Percentiles rank a stretch among this genome's conserved stretches.
Conservation (phyloP, 306 rosid species). For the Nissolia schottii region DNA sequence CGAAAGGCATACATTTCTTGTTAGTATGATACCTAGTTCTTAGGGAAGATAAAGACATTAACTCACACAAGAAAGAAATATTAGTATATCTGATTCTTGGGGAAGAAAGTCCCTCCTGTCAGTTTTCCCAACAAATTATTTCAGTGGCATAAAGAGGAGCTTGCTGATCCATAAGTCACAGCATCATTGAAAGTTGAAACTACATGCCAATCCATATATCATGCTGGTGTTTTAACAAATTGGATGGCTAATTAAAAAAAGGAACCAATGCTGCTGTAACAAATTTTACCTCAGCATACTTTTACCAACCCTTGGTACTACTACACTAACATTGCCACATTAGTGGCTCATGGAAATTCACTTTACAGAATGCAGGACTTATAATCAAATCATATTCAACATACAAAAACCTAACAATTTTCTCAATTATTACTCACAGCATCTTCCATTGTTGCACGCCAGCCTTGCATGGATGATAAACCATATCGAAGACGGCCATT, state of each 20-base stretch:
- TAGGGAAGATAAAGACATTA: background rate
- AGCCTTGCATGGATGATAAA: constrained; percentile 97
- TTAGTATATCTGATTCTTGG: background rate
- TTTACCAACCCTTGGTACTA: constrained; percentile 4
- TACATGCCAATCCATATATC: background rate
- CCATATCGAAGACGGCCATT: constrained; percentile 69
- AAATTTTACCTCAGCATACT: background rate
- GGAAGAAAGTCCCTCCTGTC: background rate
- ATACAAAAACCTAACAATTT: constrained; percentile 5
- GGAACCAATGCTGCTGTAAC: background rate
- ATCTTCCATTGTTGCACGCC: constrained; percentile 99
- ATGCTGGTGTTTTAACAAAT: background rate
- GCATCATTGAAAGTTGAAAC: background rate
- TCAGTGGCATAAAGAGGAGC: background rate
- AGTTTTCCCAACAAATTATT: background rate
- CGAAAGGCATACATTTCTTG: background rate
- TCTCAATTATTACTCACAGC: constrained; percentile 67
- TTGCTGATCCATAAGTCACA: background rate
- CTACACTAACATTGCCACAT: background rate
- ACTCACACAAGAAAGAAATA: background rate
- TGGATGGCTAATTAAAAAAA: background rate
- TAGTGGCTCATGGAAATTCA: constrained; percentile 9
- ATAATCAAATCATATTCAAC: background rate
- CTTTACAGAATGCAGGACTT: background rate
- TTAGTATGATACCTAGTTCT: too few relatives aligned